phyloP scores from a whole-genome alignment of 2,329 filamentous ascomycete genomes.

The Coleophoma cylindrospora region DNA sequence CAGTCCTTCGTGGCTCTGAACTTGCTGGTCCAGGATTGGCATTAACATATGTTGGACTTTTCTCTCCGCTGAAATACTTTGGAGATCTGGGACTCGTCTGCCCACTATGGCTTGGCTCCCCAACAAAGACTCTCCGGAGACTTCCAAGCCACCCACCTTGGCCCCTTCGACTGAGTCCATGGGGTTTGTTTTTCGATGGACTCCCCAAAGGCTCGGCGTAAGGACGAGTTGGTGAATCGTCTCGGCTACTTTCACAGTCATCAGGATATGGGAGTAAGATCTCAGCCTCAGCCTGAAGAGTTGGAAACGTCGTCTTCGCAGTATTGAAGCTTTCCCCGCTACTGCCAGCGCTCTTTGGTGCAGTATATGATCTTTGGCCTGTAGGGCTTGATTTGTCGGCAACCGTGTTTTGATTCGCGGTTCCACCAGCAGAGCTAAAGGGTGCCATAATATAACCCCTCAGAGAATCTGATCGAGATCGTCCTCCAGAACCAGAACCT shows the following conservation, averaged over 20 bases:
- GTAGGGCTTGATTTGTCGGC: slow-evolving; percentile 10
- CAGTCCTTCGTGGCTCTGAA: slow-evolving; percentile 34
- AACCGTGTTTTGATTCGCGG: slow-evolving; percentile 10
- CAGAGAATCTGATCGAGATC: slow-evolving; percentile 22
- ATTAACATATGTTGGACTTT: slow-evolving; percentile 19
- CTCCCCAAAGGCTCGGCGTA: slow-evolving; percentile 31
- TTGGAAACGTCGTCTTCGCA: slow-evolving; percentile 22
- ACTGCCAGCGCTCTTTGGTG: slow-evolving; percentile 19
- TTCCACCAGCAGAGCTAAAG: slow-evolving; percentile 14
- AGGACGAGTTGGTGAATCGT: slow-evolving; percentile 11
- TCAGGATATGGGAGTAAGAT: slow-evolving; percentile 21
- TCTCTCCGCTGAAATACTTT: slow-evolving; percentile 5
- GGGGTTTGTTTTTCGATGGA: slow-evolving; percentile 48
- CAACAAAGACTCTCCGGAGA: slow-evolving; percentile 37
- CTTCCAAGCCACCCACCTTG: slow-evolving; percentile 57
- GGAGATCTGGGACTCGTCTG: not conserved
- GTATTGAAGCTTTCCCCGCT: slow-evolving; percentile 21
- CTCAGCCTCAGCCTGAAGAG: slow-evolving; percentile 23
- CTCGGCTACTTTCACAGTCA: slow-evolving; percentile 4
- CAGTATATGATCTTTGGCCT: slow-evolving; percentile 1
- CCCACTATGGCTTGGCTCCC: slow-evolving; percentile 1
- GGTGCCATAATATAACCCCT: slow-evolving; percentile 24
- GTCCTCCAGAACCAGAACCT: slow-evolving; percentile 19
- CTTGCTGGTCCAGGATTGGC: slow-evolving; percentile 4
- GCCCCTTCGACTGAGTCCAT: slow-evolving; percentile 3